phyloP scores from a whole-genome alignment of 2,329 filamentous ascomycete species.

The Hypoxylon sp. region DNA sequence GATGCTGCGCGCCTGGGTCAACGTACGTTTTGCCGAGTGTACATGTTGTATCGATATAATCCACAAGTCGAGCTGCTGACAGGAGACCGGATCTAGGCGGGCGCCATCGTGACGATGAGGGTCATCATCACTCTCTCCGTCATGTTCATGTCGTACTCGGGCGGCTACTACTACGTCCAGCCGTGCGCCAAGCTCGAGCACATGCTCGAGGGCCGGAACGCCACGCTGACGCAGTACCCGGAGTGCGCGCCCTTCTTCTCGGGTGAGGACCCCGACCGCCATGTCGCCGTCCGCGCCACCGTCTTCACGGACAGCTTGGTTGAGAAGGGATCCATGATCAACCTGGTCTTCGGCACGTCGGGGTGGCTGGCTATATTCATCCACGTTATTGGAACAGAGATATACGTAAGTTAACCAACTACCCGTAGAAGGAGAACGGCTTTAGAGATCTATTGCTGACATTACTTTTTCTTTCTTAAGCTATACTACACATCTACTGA shows the following conservation, averaged over 20 bases:
- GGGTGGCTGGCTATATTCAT: conserved; percentile 61
- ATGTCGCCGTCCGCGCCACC: conserved; percentile 45
- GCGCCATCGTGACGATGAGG: conserved; percentile 60
- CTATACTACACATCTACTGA: conserved; percentile 8
- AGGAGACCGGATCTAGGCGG: no score
- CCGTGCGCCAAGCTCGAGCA: conserved; percentile 60
- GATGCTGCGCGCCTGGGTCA: conserved; percentile 66
- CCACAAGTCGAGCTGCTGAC: no score
- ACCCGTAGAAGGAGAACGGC: no score
- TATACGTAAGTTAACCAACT: conserved; percentile 51
- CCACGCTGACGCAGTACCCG: conserved; percentile 51
- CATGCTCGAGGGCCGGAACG: conserved; percentile 44
- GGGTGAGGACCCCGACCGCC: conserved; percentile 37
- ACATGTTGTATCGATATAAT: no score
- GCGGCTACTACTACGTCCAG: conserved; percentile 41
- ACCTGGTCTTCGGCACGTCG: conserved; percentile 59
- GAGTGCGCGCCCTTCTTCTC: conserved; percentile 52
- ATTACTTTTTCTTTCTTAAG: no score
- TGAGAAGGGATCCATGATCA: conserved; percentile 53
- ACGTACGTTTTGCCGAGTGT: no score
- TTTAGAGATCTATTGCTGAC: no score
- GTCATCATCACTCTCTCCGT: conserved; percentile 54
- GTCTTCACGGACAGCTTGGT: conserved; percentile 43
- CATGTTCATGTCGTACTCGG: conserved; percentile 27
- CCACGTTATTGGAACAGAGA: conserved; percentile 58